A percentile compares a stretch with the other conserved stretches of the same genome.
Conservation (phyloP, 2,329 filamentous ascomycete genomes). For the Fusarium verrucosum region DNA sequence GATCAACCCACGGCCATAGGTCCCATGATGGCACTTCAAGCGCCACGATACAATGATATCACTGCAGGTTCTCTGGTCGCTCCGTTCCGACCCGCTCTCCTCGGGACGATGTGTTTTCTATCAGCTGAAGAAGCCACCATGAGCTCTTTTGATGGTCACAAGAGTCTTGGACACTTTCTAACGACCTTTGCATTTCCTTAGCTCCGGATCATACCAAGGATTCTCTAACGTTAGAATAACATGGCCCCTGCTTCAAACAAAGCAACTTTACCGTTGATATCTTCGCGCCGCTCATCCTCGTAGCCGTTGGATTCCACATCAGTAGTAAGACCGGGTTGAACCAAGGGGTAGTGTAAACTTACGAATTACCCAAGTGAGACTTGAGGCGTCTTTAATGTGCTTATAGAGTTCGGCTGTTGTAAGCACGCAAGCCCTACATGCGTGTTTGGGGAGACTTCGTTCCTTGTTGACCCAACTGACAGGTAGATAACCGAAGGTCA, state of each 20-base stretch:
- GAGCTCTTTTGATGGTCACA: neutral
- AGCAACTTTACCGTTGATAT: neutral
- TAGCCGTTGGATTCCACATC: constrained; percentile 5
- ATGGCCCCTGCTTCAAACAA: neutral
- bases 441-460: constrained; percentile 4
- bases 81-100: constrained; percentile 7
- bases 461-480: constrained; percentile 16
- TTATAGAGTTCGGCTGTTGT: constrained; percentile 23
- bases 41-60: constrained; percentile 3
- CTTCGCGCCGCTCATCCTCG: neutral
- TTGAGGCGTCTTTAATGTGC: constrained; percentile 3
- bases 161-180: neutral
- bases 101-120: neutral
- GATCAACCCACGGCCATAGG: neutral
- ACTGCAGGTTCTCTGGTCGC: neutral
- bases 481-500: constrained; percentile 37
- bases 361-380: constrained; percentile 4
- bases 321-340: neutral
- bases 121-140: neutral
- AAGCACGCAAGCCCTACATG: neutral
- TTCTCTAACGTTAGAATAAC: neutral
- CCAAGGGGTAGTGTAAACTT: neutral
- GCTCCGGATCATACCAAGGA: neutral
- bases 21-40: neutral
- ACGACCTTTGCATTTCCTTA: neutral